Evolutionary conservation across 2,329 filamentous ascomycete species (phyloP).

Genomic region (Ramichloridium luteum): DNA sequence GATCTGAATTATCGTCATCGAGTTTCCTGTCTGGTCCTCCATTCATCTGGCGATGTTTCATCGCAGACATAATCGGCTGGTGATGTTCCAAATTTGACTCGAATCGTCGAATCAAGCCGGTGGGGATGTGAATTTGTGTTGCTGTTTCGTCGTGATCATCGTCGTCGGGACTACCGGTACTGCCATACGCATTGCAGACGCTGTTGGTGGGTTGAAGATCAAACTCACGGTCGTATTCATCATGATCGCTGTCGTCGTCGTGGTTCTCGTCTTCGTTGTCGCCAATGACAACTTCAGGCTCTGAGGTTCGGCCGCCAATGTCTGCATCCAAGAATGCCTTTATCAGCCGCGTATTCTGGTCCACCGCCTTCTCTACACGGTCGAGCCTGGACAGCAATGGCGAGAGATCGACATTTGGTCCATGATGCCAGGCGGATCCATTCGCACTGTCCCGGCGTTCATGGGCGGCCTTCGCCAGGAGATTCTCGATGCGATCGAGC

Average conservation of each 20-base stretch:
- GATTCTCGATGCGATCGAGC: slow-evolving; percentile 18
- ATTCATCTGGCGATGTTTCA: slow-evolving; percentile 12
- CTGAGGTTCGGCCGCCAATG: slow-evolving; percentile 5
- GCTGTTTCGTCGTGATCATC: slow-evolving; percentile 5
- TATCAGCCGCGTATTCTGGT: slow-evolving; percentile 17
- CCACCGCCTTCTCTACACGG: slow-evolving; percentile 17
- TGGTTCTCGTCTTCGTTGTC: slow-evolving; percentile 3
- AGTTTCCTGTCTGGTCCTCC: slow-evolving; percentile 3
- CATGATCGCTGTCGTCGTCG: too few relatives aligned
- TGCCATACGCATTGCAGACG: slow-evolving; percentile 9
- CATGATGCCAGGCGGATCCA: not conserved
- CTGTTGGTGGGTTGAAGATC: slow-evolving; percentile 8
- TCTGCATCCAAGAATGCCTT: slow-evolving; percentile 14
- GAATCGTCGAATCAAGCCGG: slow-evolving; percentile 10
- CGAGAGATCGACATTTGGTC: slow-evolving; percentile 11
- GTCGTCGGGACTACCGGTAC: slow-evolving; percentile 9
- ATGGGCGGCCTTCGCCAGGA: slow-evolving; percentile 13
- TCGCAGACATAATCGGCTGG: slow-evolving; percentile 12
- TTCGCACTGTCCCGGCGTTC: slow-evolving; percentile 11
- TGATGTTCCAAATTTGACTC: too few relatives aligned
- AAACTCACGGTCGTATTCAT: not conserved
- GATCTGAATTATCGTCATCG: not conserved
- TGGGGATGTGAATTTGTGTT: not conserved
- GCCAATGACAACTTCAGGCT: slow-evolving; percentile 8
- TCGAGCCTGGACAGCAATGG: slow-evolving; percentile 14